Conservation (phyloP, 805 yeast species). For the Komagataella ulmi region DNA sequence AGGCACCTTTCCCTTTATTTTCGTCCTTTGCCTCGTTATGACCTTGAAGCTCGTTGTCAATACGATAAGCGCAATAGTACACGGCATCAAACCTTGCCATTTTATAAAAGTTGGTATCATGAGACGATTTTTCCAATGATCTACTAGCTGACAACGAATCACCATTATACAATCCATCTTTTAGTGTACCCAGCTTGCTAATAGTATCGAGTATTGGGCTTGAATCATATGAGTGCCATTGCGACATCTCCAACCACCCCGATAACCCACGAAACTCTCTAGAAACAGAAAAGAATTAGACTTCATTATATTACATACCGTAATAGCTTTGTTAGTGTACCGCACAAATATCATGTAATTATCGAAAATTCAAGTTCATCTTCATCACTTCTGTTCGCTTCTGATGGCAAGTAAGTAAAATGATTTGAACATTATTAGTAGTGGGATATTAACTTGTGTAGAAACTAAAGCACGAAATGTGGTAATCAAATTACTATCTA, state of each 20-base stretch:
- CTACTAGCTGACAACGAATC: not conserved
- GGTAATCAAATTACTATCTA: constrained; percentile 72
- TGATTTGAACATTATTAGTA: not conserved
- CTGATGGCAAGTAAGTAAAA: constrained; percentile 11
- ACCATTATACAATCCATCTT: not conserved
- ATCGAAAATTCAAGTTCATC: not conserved
- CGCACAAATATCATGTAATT: not conserved
- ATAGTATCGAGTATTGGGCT: not conserved
- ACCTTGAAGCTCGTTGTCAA: constrained; percentile 7
- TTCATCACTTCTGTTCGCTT: not conserved
- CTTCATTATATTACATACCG: not conserved
- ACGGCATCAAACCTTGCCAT: constrained; percentile 14
- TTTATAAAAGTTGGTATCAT: constrained; percentile 17
- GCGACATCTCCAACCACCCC: constrained; percentile 1
- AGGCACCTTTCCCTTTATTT: not conserved
- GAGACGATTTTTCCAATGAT: constrained; percentile 6
- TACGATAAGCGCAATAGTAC: constrained; percentile 17
- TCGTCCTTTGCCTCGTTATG: not conserved
- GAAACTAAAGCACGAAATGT: constrained; percentile 69
- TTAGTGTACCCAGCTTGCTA: not conserved
- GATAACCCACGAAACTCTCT: not conserved
- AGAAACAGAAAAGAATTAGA: not conserved
- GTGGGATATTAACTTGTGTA: constrained; percentile 3
- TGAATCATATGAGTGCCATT: not conserved
- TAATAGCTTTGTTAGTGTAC: not conserved